A percentile compares a stretch with the other conserved stretches of the same genome.
phyloP scores from a whole-genome alignment of 371 early-diverging fungal genomes.

The Modicella reniformis region DNA sequence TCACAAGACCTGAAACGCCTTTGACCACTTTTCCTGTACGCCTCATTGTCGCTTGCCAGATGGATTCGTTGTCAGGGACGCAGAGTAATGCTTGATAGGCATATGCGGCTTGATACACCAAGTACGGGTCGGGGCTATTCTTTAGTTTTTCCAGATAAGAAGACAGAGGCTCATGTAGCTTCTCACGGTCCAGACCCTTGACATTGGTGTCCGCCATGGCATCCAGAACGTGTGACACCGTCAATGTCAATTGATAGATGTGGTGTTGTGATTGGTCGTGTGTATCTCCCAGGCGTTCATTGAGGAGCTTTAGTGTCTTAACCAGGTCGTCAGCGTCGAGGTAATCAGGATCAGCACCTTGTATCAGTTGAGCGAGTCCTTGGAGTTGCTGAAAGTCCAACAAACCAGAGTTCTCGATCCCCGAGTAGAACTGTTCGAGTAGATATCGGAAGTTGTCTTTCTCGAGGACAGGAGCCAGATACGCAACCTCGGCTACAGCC shows the following conservation, averaged over 20 bases:
- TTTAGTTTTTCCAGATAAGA: not conserved
- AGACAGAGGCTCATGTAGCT: conserved; percentile 7
- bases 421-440: too few species aligned
- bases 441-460: too few species aligned
- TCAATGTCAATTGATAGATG: not conserved
- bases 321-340: conserved; percentile 10
- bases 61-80: too few species aligned
- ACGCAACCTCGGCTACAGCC: too few species aligned
- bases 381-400: too few species aligned
- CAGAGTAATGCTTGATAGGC: not conserved
- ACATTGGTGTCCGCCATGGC: conserved; percentile 12
- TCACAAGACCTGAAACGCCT: too few species aligned
- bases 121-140: not conserved
- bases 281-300: not conserved
- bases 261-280: conserved; percentile 5
- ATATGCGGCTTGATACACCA: conserved; percentile 12
- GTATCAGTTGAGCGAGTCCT: too few species aligned
- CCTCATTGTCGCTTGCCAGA: too few species aligned
- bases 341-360: not conserved
- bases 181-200: not conserved
- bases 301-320: conserved; percentile 8
- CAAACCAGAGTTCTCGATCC: too few species aligned
- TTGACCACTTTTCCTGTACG: too few species aligned
- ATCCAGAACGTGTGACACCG: conserved; percentile 7
- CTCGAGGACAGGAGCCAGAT: too few species aligned